Base-by-base conservation (phyloP, 768 basidiomycete species). In the Pholiota conissans region DNA sequence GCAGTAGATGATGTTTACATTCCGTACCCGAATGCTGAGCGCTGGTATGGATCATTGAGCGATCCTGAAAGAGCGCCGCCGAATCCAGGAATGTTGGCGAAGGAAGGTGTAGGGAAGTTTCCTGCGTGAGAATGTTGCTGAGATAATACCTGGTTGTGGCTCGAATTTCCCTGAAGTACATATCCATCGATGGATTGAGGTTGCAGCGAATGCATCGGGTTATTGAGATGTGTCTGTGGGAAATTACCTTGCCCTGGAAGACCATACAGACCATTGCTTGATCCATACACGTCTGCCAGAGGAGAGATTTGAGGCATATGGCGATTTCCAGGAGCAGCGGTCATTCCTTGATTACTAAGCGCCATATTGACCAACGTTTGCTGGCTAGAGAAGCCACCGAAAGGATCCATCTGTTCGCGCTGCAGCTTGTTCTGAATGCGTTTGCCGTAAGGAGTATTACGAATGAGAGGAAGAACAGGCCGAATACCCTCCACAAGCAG, bases 391-490 rank as follows among this genome's bases (percentile, higher is more conserved):
- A 85, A 86, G 55, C 80, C 79, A 47, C 80, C 79, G 59, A 79
- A 87, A 55, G 76, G 80, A 63, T 91, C 90, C 74, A 90, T 81
- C 65, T 93, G 91, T 75, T 96, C 95, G 57, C 96, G 92, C 74
- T 97, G 95, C 53, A 98, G 79, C 76, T 98, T 98, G 79, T 95
- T 95, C 74, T 98, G 96, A 67, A 99, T 99, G 42, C 97, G 89
- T 79, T 99, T 99, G 65, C 97, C 97, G 66, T 99, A 99, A 6
- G 97, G 97, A 9, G 97, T 99, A 76, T 99, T 99, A 67, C 97
- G 91, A 69, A 99, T 99, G 66, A 98, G 82, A 2, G 97, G 97
- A 24, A 99, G 82, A 59, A 98, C 94, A n/a, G 97, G 97, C 49
- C 97, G 90, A 71, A 99, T 99, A 64, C 93, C 93, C 68, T 98